A percentile compares a stretch with the other conserved stretches of the same genome.
Conservation (phyloP, 228 moss, liverwort and hornwort species). For the Sphagnum fallax region DNA sequence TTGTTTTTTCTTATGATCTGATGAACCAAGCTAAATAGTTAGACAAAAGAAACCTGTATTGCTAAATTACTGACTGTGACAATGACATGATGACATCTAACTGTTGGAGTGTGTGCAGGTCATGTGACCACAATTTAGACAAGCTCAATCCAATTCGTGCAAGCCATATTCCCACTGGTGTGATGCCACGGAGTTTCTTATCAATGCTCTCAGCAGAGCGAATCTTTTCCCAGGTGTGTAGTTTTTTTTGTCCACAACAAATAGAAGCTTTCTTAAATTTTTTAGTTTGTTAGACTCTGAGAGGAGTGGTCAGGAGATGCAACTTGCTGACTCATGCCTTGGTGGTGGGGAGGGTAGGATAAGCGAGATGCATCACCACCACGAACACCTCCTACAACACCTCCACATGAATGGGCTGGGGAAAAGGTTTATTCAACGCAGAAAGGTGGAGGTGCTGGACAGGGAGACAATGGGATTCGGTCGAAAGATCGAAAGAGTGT, state of each 20-base stretch:
- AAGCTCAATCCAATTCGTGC: slow-evolving; percentile 50
- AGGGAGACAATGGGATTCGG: slow-evolving; percentile 3
- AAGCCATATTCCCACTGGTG: slow-evolving; percentile 56
- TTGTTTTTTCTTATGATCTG: no score
- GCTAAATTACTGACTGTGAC: slow-evolving; percentile 16
- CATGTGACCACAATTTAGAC: slow-evolving; percentile 74
- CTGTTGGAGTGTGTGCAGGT: slow-evolving; percentile 76
- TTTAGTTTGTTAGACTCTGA: neutral
- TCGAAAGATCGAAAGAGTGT: slow-evolving; percentile 11
- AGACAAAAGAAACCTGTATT: no score
- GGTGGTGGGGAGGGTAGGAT: slow-evolving; percentile 18
- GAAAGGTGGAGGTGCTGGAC: slow-evolving; percentile 19
- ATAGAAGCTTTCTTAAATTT: no score
- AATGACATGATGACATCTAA: slow-evolving; percentile 82
- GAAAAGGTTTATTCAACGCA: slow-evolving; percentile 19
- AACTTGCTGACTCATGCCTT: neutral
- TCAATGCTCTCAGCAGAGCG: slow-evolving; percentile 77
- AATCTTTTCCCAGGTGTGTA: slow-evolving; percentile 55
- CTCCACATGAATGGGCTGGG: slow-evolving; percentile 3
- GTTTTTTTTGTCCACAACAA: neutral
- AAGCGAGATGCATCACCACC: slow-evolving; percentile 50
- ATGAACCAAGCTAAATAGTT: no score
- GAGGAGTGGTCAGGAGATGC: neutral
- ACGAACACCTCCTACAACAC: slow-evolving; percentile 38
- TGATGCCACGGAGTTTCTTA: slow-evolving; percentile 75